A percentile compares a stretch with the other conserved stretches of the same genome.
Conservation (phyloP, 352 stramenopile species). For the Phytophthora sojae region DNA sequence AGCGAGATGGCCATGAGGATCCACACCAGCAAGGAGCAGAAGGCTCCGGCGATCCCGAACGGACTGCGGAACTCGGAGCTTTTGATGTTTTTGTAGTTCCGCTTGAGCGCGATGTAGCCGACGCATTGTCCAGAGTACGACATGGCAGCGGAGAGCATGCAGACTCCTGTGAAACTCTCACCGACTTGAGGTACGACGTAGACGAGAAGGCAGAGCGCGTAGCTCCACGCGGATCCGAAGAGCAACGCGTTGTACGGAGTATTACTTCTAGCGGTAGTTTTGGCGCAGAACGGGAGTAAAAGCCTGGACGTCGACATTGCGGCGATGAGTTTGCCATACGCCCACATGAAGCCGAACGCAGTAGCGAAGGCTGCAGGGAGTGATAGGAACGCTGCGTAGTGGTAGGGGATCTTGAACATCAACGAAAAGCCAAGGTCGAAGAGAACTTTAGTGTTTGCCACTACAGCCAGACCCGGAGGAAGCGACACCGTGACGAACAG, state of each 20-base stretch:
- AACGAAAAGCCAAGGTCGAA: conserved; percentile 37
- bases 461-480: conserved; percentile 7
- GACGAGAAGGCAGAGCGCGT: conserved; percentile 38
- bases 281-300: conserved; percentile 28
- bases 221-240: conserved; percentile 29
- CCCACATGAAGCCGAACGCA: conserved; percentile 54
- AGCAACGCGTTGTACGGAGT: conserved; percentile 27
- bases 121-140: conserved; percentile 43
- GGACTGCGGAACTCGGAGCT: conserved; percentile 42
- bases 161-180: conserved; percentile 29
- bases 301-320: conserved; percentile 42
- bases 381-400: conserved; percentile 33
- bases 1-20: conserved; percentile 23
- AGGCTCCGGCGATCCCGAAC: conserved; percentile 32
- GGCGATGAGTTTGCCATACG: conserved; percentile 49
- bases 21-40: conserved; percentile 34
- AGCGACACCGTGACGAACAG: conserved; percentile 41
- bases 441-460: conserved; percentile 14
- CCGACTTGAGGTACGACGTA: conserved; percentile 25
- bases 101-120: conserved; percentile 43
- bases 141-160: conserved; percentile 34
- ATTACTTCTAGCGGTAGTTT: conserved; percentile 13
- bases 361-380: conserved; percentile 27
- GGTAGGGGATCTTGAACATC: conserved; percentile 25
- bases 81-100: conserved; percentile 43